phyloP scores from a whole-genome alignment of 75 land plant genomes.

The Selaginella moellendorffii region DNA sequence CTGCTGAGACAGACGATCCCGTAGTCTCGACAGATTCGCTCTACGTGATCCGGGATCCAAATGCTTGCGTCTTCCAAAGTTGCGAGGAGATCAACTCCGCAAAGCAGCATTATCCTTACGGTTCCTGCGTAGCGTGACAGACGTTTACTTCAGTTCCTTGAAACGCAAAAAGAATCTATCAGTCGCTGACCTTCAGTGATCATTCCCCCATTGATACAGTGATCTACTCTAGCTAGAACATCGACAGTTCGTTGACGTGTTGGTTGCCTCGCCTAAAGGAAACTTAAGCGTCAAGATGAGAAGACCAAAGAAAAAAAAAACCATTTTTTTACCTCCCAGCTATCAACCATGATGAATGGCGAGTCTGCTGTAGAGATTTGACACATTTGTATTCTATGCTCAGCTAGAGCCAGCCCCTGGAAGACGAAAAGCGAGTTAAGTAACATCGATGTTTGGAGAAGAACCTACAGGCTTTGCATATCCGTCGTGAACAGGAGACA shows the following conservation, averaged over 20 bases:
- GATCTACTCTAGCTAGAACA: slow-evolving; percentile 48
- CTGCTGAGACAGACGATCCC: slow-evolving; percentile 73
- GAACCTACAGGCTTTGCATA: slow-evolving; percentile 51
- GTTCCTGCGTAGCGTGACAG: not conserved
- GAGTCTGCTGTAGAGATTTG: slow-evolving; percentile 59
- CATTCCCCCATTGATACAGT: slow-evolving; percentile 15
- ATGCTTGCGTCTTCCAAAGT: not conserved
- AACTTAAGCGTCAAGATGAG: not conserved
- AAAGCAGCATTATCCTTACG: not conserved
- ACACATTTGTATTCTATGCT: slow-evolving; percentile 73
- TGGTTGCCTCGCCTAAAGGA: slow-evolving; percentile 51
- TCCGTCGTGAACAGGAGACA: slow-evolving; percentile 88
- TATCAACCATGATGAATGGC: slow-evolving; percentile 82
- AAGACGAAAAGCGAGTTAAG: not conserved
- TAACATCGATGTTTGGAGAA: not conserved
- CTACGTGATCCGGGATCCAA: not conserved
- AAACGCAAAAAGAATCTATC: not conserved
- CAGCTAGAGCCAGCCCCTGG: slow-evolving; percentile 68
- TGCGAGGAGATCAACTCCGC: not conserved
- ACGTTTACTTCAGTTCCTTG: not conserved
- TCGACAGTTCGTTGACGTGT: slow-evolving; percentile 57
- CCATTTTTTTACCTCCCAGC: slow-evolving; percentile 65
- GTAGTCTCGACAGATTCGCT: slow-evolving; percentile 46
- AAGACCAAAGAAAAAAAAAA: not conserved
- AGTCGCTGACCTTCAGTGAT: not conserved